Evolutionary conservation across 352 stramenopile genomes (phyloP).

Genomic region (Pythium aquatile): DNA sequence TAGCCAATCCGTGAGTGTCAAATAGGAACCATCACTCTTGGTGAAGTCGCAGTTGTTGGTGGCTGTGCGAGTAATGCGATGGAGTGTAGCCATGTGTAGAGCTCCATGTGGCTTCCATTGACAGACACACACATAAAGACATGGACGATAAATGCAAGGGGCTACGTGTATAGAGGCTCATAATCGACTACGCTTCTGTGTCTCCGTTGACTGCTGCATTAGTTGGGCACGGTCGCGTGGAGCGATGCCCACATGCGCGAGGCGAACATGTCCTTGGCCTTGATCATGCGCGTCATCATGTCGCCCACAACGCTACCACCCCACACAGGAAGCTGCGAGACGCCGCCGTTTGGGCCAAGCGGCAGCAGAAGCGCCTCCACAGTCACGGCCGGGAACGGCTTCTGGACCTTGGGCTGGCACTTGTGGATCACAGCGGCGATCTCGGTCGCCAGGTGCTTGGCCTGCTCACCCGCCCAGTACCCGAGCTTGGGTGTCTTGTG

Average conservation of each 20-base stretch:
- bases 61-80: neutral
- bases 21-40: constrained; percentile 8
- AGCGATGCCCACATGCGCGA: constrained; percentile 23
- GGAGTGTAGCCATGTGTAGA: neutral
- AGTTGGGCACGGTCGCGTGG: constrained; percentile 11
- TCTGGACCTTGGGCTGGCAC: constrained; percentile 35
- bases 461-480: constrained; percentile 42
- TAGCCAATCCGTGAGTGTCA: neutral
- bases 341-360: constrained; percentile 30
- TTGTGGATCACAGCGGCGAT: constrained; percentile 39
- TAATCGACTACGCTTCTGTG: too few relatives aligned
- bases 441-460: constrained; percentile 38
- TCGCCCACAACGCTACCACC: constrained; percentile 30
- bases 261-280: constrained; percentile 32
- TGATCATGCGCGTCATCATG: constrained; percentile 29
- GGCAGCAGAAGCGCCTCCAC: constrained; percentile 30
- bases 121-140: neutral
- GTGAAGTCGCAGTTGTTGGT: constrained; percentile 14
- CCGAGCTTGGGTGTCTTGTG: constrained; percentile 43
- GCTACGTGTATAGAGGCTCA: too few relatives aligned
- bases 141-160: too few relatives aligned
- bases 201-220: neutral
- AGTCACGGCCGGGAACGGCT: constrained; percentile 30
- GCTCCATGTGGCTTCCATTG: neutral
- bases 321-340: constrained; percentile 30